Evolutionary conservation across 768 basidiomycete genomes (phyloP), one percentile per base, ranked within the genome.

Genomic region (Hortiboletus flavorubellus): DNA sequence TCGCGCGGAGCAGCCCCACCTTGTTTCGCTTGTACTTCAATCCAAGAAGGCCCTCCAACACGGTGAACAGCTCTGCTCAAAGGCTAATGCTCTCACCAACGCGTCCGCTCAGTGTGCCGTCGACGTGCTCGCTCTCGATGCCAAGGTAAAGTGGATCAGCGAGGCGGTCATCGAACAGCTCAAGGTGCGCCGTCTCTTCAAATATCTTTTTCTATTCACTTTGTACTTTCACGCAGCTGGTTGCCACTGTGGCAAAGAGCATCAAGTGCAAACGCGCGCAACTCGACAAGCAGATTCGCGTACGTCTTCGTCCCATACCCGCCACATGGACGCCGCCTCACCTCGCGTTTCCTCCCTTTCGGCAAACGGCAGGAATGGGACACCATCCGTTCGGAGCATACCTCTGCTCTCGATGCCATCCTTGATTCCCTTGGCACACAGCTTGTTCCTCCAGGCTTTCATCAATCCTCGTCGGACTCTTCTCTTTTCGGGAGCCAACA

Each of bases 41-140:
- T 91, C 91, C 2, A 88, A 91, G 77, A 89, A 88, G 63, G 91
- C 89, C 0, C 79, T 93, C 3, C 84, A 89, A 58, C 82, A 86
- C 38, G 91, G 89, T 1, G 80, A 91, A 72, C 80, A 85, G 47
- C 78, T 93, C 6, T 93, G 91, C 64, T 81, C 80, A 2, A 78
- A 75, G 35, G 88, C 91, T 2, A 83, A 87, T 62, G 63, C 69
- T 1, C 71, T 85, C 21, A 82, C 87, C n/a, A 81, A 81, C 59
- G 73, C 78, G 41, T 89, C 91, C 3, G 81, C 88, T 0, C 81
- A 84, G 58, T 76, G 77, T 38, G 81, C 84, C 0, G 75, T 90
- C 12, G 87, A 91, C 63, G 81, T 91, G 4, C 78, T 93, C 7
- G 86, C 85, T 0, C 76, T 91, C 18, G 89, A 91, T 64, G 89